Base-by-base conservation (phyloP, 495 filamentous ascomycete species). In the Aspergillus homomorphus region DNA sequence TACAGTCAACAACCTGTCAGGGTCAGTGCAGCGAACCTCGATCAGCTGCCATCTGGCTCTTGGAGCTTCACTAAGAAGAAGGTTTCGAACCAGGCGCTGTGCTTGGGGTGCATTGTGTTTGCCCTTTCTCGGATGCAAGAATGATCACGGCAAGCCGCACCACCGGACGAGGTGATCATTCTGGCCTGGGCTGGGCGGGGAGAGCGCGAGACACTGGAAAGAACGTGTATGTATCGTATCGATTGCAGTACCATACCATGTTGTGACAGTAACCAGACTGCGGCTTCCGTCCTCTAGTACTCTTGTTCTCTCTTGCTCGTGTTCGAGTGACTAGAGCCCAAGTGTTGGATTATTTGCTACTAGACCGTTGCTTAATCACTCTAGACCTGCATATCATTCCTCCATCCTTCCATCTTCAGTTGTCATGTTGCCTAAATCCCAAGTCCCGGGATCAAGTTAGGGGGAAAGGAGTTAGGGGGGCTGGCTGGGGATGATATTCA, bases 71-170 rank as follows among this genome's bases (percentile, higher is more conserved):
- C 21, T 20, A 53, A 42, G 14, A 52, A 5, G 2, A 38, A 5
- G 15, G 33, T 52, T 52, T 30, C 20, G 18, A 52, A 38, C 15
- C 33, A 38, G 33, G 33, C 33, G 33, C 4, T 12, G 30, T 28
- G 20, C 20, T 41, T 15, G 15, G n/a, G n/a, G 22, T 56, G 54
- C 54, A 59, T 45, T 51, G 43, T 46, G 42, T 41, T 43, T 54
- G 9, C 45, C n/a, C n/a, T n/a, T n/a, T 45, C 30, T 57, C 51
- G 54, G 54, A 58, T 62, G 50, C 54, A 62, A 45, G 53, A 45
- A 30, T 62, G 24, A 61, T 50, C 51, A 51, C 49, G 33, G 33
- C 33, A 38, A 38, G 33, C 33, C 33, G 33, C 33, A 9, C 26
- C 4, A 28, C 26, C 26, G 26, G 26, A 28, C 26, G 26, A 28